Conservation (phyloP, 176 grass and related monocot genomes). For the Oryza nivara region DNA sequence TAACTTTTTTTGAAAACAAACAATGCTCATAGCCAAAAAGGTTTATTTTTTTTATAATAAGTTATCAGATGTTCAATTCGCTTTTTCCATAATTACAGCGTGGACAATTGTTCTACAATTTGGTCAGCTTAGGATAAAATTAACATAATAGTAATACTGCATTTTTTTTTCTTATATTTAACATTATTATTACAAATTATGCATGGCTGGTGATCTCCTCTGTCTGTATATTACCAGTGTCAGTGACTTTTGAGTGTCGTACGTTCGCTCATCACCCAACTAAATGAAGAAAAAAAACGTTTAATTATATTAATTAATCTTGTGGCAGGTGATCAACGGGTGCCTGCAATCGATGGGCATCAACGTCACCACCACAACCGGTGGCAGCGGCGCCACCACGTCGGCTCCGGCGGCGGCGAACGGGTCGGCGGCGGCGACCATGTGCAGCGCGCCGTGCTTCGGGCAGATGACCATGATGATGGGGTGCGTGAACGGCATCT, state of each 20-base stretch:
- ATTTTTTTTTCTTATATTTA: background rate
- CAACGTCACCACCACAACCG: slow-evolving; percentile 28
- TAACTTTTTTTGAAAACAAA: background rate
- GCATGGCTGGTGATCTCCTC: background rate
- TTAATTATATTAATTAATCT: background rate
- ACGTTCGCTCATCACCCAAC: background rate
- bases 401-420: background rate
- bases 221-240: background rate
- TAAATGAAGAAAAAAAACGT: background rate
- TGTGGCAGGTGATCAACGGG: slow-evolving; percentile 65
- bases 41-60: background rate
- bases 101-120: background rate
- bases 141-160: background rate
- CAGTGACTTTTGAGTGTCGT: background rate
- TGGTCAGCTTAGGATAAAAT: background rate
- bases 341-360: slow-evolving; percentile 73
- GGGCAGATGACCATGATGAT: slow-evolving; percentile 70
- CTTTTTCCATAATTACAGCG: background rate
- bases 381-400: background rate
- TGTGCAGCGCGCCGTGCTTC: slow-evolving; percentile 77
- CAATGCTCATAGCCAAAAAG: background rate
- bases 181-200: background rate
- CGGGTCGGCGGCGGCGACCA: slow-evolving; percentile 17
- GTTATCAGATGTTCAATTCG: background rate
- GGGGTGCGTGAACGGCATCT: slow-evolving; percentile 66